These are phyloP conservation scores for Pythium brassicae DNA, from an alignment of 352 stramenopile genomes.

Conservation along the genomic window DNA sequence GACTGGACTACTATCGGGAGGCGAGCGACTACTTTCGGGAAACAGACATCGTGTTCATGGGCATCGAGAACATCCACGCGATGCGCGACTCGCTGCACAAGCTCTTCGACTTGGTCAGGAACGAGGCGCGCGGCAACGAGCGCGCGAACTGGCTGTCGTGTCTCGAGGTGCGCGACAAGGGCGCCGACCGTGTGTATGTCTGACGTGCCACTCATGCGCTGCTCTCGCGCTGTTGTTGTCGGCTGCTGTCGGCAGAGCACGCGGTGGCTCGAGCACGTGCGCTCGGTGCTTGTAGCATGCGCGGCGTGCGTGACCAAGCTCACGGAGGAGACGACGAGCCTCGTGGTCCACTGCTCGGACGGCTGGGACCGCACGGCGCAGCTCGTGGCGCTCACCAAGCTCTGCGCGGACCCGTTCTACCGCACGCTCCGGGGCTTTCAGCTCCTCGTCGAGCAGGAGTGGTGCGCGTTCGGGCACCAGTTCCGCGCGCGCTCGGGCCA, in stretches of 20 bases:
- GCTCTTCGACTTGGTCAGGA: conserved; percentile 82
- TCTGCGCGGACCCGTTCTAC: conserved; percentile 98
- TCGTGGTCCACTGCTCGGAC: conserved; percentile 98
- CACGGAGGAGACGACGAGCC: conserved; percentile 82
- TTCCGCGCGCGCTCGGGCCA: conserved; percentile 91
- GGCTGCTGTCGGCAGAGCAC: too few relatives aligned
- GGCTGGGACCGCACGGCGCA: conserved; percentile 99
- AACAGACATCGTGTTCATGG: conserved; percentile 77
- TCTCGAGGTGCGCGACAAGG: conserved; percentile 44
- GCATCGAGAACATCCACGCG: conserved; percentile 93
- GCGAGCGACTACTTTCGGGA: conserved; percentile 84
- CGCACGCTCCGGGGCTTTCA: conserved; percentile 95
- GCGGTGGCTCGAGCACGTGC: conserved; percentile 78
- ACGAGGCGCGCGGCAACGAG: conserved; percentile 76
- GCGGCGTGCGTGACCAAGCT: conserved; percentile 89
- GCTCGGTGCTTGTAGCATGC: conserved; percentile 84
- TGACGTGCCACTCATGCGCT: not conserved
- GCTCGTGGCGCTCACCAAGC: conserved; percentile 92
- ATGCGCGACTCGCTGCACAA: conserved; percentile 85
- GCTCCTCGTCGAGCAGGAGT: conserved; percentile 98
- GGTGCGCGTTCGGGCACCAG: conserved; percentile 98
- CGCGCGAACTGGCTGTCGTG: conserved; percentile 76
- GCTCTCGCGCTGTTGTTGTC: conserved; percentile 7
- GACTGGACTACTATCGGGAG: conserved; percentile 77
- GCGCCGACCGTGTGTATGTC: not conserved